Evolutionary conservation across 176 grass and related monocot species (phyloP).

Genomic region (Zoysia pacifica): DNA sequence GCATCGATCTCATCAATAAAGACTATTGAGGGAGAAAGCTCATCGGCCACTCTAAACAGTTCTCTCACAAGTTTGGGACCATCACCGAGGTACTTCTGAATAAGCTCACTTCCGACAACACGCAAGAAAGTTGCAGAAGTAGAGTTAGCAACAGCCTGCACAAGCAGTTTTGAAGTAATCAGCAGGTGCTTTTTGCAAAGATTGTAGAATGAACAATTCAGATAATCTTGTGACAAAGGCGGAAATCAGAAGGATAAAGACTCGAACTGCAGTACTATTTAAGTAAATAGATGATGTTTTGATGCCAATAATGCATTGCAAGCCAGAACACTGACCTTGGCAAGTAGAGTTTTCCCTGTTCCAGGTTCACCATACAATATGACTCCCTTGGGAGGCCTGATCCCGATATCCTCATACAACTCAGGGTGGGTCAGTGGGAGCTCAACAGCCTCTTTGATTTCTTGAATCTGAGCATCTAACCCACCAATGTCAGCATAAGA

Average conservation of each 20-base stretch:
- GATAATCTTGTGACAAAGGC: background rate
- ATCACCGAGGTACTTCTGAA: slow-evolving; percentile 89
- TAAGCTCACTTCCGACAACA: slow-evolving; percentile 86
- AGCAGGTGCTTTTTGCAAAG: background rate
- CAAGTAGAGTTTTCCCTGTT: slow-evolving; percentile 85
- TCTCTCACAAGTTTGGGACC: slow-evolving; percentile 88
- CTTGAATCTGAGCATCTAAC: slow-evolving; percentile 89
- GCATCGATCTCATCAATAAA: slow-evolving; percentile 95
- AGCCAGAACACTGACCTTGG: slow-evolving; percentile 58
- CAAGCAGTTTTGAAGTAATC: slow-evolving; percentile 20
- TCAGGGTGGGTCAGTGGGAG: slow-evolving; percentile 88
- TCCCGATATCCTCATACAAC: slow-evolving; percentile 90
- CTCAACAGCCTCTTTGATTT: slow-evolving; percentile 93
- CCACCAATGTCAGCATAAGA: slow-evolving; percentile 93
- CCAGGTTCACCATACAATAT: slow-evolving; percentile 89
- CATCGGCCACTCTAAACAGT: slow-evolving; percentile 87
- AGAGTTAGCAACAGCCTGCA: slow-evolving; percentile 85
- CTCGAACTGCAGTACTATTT: background rate
- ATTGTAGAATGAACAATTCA: background rate
- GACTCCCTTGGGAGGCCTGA: slow-evolving; percentile 86
- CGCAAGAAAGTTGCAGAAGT: slow-evolving; percentile 90
- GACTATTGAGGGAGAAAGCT: slow-evolving; percentile 82
- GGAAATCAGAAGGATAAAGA: background rate
- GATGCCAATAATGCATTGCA: background rate
- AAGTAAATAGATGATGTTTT: background rate